Evolutionary conservation across 2,329 filamentous ascomycete species (phyloP), one percentile per base, ranked within the genome.

Genomic region (Colletotrichum spaethianum): DNA sequence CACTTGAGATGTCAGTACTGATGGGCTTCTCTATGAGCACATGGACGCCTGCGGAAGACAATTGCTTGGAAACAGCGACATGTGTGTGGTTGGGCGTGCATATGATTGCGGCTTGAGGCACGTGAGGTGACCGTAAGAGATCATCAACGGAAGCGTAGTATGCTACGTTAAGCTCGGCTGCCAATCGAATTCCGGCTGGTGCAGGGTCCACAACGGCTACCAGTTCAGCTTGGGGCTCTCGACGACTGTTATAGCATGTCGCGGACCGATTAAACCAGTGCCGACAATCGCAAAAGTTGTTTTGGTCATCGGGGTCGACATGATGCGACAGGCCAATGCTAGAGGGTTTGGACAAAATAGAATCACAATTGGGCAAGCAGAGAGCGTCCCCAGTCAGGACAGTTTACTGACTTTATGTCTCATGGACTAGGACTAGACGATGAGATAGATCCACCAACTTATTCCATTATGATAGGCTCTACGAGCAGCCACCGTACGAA

Each of bases 61-160:
- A 80, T 48, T 86, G 81, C n/a, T 82, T 83, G 2, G 87, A 80
- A 1, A 90, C 72, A 0, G 84, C 61, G 5, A 89, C 88, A 70
- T 91, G 89, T 0, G 87, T 90, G 74, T 87, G 83, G 75, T 90
- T 91, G 2, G 89, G 89, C 0, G 89, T 91, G 81, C 88, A 89
- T 60, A 91, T 84, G 50, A 91, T 86, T 28, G 88, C 88, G 44
- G 85, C 88, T 60, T 88, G 83, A 14, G 88, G 87, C 23, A 28
- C 81, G 53, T 78, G 52, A 8, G 74, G 38, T 0, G 81, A 83
- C 6, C 77, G 74, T 0, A 90, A 75, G 73, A 90, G 82, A 0
- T 80, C 79, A 3, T 82, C 62, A 2, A 90, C 78, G 4, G 85
- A 77, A 0, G 70, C 61, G 63, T 76, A 79, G 53, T 78, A 75